Evolutionary conservation across 495 filamentous ascomycete genomes (phyloP).

Genomic region (Neohortaea acidophila): DNA sequence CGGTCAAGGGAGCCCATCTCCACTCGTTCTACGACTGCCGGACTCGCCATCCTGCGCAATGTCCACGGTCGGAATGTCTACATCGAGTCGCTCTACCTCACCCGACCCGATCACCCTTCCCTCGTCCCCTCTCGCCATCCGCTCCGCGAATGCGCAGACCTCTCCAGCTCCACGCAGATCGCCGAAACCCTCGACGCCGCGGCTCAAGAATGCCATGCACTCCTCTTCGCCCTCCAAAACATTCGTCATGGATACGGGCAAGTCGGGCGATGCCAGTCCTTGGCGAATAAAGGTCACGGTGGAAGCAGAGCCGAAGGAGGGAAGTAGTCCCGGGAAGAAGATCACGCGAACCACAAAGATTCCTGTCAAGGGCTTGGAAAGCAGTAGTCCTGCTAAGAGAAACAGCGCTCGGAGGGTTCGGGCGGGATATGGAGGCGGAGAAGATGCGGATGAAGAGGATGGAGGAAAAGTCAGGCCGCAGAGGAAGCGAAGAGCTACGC

Average conservation of each 20-base stretch:
- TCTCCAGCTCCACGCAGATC: not conserved
- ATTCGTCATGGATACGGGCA: conserved; percentile 23
- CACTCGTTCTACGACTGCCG: no score
- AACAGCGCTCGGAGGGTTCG: not conserved
- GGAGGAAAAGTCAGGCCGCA: no score
- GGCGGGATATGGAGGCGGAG: conserved; percentile 5
- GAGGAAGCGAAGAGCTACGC: conserved; percentile 22
- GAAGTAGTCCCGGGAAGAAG: conserved; percentile 15
- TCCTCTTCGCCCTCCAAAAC: conserved; percentile 25
- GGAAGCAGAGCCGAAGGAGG: conserved; percentile 25
- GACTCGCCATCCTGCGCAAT: no score
- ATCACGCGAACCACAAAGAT: conserved; percentile 20
- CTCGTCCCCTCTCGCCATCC: conserved; percentile 6
- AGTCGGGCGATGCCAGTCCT: conserved; percentile 18
- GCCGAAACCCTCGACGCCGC: not conserved
- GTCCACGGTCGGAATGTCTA: conserved; percentile 1
- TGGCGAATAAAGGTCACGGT: conserved; percentile 31
- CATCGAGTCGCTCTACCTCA: not conserved
- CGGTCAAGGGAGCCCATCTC: no score
- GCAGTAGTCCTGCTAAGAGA: conserved; percentile 4
- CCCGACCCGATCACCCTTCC: conserved; percentile 13
- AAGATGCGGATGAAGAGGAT: no score
- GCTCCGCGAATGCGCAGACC: not conserved
- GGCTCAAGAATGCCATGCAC: not conserved
- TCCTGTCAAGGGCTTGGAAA: conserved; percentile 20